Evolutionary conservation across 345 rosid genomes (phyloP), one percentile per base, ranked within the genome.

Genomic region (Populus pruinosa): DNA sequence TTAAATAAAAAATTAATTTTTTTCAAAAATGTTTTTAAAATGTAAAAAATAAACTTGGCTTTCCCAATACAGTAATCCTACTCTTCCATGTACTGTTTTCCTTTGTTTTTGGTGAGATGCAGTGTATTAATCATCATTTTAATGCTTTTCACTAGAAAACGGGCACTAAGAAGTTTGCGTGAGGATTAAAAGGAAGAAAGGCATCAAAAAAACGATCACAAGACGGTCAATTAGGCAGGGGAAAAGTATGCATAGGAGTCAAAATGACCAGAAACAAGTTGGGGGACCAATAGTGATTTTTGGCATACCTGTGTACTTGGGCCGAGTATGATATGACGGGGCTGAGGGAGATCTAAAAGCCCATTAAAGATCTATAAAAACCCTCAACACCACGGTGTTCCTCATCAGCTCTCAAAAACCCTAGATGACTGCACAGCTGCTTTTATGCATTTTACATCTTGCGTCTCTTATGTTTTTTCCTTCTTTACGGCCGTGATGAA

Each of bases 401-500:
- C 1, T 0, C 6, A 2, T 12, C 17, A 2, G 0, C 55, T 0
- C 29, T 16, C 3, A 11, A 4, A 39, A 76, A 69, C 79, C 74
- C 74, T 69, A 76, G 13, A 7, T 4, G 6, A 17, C 31, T 63
- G 12, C 11, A 0, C 2, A 39, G 50, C 38, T 18, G 55, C 50
- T 23, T 53, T 20, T 7, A 27, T 63, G 4, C n/a, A 11, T 43
- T 44, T 21, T 1, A 1, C 18, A 25, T 23, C 13, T 23, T 9
- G 49, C 5, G 8, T 25, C 2, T n/a, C 41, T 67, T 0, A 14
- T 23, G 9, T 1, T 11, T 27, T 21, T n/a, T 31, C 4, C 21
- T 36, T n/a, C 18, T 33, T 9, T 16, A 5, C 76, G 88, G 88
- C 88, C 5, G 59, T 14, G 89, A 87, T 84, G 90, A 89, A 41